Conservation (phyloP, 129 eudicot species). For the Lactuca sativa region DNA sequence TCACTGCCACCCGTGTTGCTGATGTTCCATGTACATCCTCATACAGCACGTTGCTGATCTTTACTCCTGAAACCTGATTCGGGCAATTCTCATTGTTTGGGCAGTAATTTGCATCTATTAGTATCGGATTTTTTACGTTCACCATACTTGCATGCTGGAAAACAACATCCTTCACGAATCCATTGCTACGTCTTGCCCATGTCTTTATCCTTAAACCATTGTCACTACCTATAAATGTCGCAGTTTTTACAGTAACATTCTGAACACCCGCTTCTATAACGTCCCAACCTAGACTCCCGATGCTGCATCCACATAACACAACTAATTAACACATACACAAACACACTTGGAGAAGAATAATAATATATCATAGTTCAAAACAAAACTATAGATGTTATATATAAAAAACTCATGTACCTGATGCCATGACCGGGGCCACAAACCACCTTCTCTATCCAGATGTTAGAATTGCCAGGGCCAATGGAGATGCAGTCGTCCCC, state of each 20-base stretch:
- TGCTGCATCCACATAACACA: background rate
- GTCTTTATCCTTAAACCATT: slow-evolving; percentile 29
- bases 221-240: background rate
- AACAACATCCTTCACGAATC: background rate
- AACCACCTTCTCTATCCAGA: no score
- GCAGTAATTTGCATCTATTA: no score
- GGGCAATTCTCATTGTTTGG: no score
- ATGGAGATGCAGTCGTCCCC: no score
- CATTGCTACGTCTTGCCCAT: slow-evolving; percentile 21
- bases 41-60: no score
- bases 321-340: no score
- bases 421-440: background rate
- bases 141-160: no score
- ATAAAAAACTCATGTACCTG: background rate
- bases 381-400: background rate
- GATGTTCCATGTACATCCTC: no score
- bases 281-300: slow-evolving; percentile 3
- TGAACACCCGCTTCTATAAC: slow-evolving; percentile 1
- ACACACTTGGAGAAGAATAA: no score
- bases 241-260: slow-evolving; percentile 12
- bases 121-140: background rate
- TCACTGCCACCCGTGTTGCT: no score
- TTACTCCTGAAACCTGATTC: no score
- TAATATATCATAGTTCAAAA: background rate
- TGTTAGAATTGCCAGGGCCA: no score